These are phyloP conservation scores for Cnidoscolus chayamansa DNA, from an alignment of 441 rosid species.

Conservation along the genomic window DNA sequence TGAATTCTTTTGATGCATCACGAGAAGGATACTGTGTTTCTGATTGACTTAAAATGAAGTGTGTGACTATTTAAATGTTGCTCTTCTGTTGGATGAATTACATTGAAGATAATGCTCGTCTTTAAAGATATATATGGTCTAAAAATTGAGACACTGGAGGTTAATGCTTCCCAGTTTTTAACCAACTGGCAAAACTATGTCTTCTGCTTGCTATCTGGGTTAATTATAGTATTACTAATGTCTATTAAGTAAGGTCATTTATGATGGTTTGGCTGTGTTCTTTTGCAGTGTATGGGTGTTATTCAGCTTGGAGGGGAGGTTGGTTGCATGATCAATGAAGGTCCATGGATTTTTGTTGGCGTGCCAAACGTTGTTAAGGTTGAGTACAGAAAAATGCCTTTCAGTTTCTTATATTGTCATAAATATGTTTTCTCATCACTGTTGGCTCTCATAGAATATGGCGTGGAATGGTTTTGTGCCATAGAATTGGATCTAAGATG, in stretches of 20 bases:
- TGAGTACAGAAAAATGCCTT: conserved; percentile 21
- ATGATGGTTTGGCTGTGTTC: conserved; percentile 5
- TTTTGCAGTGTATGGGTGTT: conserved; percentile 59
- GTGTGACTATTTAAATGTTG: neutral
- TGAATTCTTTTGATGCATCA: neutral
- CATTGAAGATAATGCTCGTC: neutral
- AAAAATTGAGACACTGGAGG: neutral
- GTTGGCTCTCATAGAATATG: neutral
- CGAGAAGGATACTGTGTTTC: neutral
- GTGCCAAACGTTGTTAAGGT: conserved; percentile 85
- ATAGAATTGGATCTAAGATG: conserved; percentile 16
- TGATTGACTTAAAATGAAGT: neutral
- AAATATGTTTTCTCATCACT: neutral
- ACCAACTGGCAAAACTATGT: neutral
- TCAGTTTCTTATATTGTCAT: neutral
- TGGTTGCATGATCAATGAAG: conserved; percentile 92
- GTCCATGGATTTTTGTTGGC: conserved; percentile 95
- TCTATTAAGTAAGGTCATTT: neutral
- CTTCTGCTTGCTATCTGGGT: too few relatives aligned
- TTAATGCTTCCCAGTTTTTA: neutral
- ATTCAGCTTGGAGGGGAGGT: conserved; percentile 79
- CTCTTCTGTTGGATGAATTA: neutral
- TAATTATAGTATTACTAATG: neutral
- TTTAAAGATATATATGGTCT: neutral
- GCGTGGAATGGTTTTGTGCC: conserved; percentile 7